A percentile compares a stretch with the other conserved stretches of the same genome.
phyloP scores from a whole-genome alignment of 148 eudicot species.

The Persicaria maculosa region DNA sequence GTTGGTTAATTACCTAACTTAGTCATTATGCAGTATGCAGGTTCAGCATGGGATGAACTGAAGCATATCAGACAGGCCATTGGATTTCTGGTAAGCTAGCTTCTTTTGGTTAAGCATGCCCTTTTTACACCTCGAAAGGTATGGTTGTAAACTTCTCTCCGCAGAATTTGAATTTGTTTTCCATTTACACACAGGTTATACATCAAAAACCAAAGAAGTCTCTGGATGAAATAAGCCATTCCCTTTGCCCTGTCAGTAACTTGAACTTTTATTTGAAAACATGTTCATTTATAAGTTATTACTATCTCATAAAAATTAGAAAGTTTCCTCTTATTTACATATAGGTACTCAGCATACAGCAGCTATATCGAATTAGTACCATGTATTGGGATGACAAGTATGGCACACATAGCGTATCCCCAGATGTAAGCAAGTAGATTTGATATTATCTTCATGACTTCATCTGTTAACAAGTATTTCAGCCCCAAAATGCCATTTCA shows the following conservation, averaged over 20 bases:
- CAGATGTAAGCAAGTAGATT: constrained; percentile 51
- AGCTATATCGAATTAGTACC: constrained; percentile 87
- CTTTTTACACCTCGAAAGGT: background rate
- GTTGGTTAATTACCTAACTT: background rate
- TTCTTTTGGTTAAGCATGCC: background rate
- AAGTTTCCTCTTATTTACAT: constrained; percentile 13
- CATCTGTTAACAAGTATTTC: background rate
- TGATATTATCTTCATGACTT: background rate
- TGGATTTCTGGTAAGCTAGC: constrained; percentile 62
- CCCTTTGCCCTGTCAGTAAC: constrained; percentile 76
- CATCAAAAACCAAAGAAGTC: constrained; percentile 94
- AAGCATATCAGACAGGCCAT: constrained; percentile 97
- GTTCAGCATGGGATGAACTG: constrained; percentile 94
- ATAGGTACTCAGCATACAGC: constrained; percentile 94
- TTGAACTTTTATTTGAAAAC: constrained; percentile 20
- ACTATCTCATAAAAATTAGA: constrained; percentile 6
- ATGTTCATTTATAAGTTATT: background rate
- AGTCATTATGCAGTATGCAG: constrained; percentile 62
- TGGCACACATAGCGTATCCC: constrained; percentile 80
- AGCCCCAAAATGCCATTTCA: background rate
- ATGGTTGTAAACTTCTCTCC: background rate
- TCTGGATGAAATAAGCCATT: constrained; percentile 67
- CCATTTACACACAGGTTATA: constrained; percentile 46
- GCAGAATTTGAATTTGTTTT: background rate
- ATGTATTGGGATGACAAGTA: constrained; percentile 99